Base-by-base conservation (phyloP, 1,284 basidiomycete species). In the Naganishia albida region DNA sequence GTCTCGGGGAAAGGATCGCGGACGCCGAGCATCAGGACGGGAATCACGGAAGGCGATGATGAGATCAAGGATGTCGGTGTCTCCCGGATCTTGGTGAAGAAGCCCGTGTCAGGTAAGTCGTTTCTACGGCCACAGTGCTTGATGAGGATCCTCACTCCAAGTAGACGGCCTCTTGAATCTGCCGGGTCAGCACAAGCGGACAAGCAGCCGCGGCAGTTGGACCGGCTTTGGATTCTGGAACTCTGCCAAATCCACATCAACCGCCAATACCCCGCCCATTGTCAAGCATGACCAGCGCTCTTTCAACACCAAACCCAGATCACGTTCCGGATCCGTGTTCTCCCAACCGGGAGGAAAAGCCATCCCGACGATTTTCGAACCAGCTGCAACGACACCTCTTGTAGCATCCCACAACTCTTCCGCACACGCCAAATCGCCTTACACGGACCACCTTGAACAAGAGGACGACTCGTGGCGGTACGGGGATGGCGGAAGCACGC, bases 401-500 rank as follows among this genome's bases (percentile, higher is more conserved):
- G 55, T 57, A 6, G 55, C n/a, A 6, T 57, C 55, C 12, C 18
- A 55, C 28, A 44, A 39, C 2, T 13, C 20, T 12, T 12, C 55
- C 2, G 43, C 55, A 23, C 25, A 46, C 28, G 55, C 34, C 30
- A 34, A 34, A 34, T 34, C 34, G 10, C 34, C 34, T 13, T 15
- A 30, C 26, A 28, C 34, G 34, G 34, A 34, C 4, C 34, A 34
- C 34, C 34, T 34, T 10, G 34, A 34, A 34, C 34, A 34, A 40
- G 49, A 62, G 20, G 60, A 62, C 38, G 34, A 39, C 18, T 44
- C 28, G 12, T 60, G 48, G 20, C 57, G 57, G 34, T 49, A 38
- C 23, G 57, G 57, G 4, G 44, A 60, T 49, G 43, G 57, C 34
- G 74, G 74, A 10, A 78, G 75, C 67, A 66, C 74, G 49, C 76